Conservation (phyloP, 768 basidiomycete species). For the Calocera cornea region DNA sequence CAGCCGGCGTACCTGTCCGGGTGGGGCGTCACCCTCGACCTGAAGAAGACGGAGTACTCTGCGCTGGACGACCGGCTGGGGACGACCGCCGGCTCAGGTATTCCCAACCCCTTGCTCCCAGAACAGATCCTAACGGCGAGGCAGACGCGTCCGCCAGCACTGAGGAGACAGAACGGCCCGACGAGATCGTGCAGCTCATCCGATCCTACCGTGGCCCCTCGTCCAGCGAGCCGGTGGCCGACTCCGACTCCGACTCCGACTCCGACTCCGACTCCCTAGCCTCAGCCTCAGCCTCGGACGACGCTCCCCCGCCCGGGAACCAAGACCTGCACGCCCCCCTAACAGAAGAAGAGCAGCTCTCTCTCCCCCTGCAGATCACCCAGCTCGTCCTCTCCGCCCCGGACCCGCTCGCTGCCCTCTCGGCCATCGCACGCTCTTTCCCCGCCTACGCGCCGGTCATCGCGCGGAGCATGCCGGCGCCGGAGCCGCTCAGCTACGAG, state of each 20-base stretch:
- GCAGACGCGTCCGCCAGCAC: background rate
- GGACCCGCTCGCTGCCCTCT: slow-evolving; percentile 42
- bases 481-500: slow-evolving; percentile 8
- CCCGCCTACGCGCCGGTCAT: slow-evolving; percentile 70
- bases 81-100: slow-evolving; percentile 19
- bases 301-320: slow-evolving; percentile 14
- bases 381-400: slow-evolving; percentile 58
- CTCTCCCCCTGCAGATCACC: slow-evolving; percentile 56
- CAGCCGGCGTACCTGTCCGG: slow-evolving; percentile 46
- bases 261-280: too few relatives aligned
- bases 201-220: background rate
- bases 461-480: slow-evolving; percentile 33
- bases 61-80: slow-evolving; percentile 71
- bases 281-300: too few relatives aligned
- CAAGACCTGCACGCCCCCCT: slow-evolving; percentile 30
- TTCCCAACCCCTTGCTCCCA: background rate
- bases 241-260: too few relatives aligned
- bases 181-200: background rate
- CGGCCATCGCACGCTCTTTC: slow-evolving; percentile 71
- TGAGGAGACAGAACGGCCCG: background rate
- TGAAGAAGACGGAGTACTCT: slow-evolving; percentile 96
- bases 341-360: slow-evolving; percentile 44
- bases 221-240: too few relatives aligned
- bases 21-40: slow-evolving; percentile 79
- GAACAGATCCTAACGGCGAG: background rate